Conservation (phyloP, 805 yeast genomes). For the Wickerhamiella kurtzmanii region DNA sequence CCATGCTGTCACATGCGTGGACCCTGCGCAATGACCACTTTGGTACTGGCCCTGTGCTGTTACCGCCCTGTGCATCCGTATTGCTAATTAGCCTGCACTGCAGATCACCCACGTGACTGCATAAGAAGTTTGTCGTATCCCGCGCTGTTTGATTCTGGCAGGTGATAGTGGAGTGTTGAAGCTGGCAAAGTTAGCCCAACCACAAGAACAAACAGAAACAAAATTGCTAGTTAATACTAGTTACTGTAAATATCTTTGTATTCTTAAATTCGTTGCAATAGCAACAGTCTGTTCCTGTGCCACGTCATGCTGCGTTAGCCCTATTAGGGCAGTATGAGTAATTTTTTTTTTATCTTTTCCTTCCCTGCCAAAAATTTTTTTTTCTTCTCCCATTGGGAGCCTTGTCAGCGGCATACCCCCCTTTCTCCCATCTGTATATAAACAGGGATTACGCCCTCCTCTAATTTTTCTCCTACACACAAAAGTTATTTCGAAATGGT, state of each 20-base stretch:
- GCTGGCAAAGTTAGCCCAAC: too few species aligned
- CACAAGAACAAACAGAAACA: too few species aligned
- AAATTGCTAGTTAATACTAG: neutral
- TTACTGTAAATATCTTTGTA: neutral
- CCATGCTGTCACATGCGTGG: neutral
- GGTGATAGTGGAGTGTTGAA: too few species aligned
- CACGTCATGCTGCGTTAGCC: neutral
- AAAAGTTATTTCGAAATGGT: neutral
- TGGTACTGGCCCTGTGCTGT: too few species aligned
- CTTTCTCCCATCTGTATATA: neutral
- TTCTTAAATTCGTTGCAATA: neutral
- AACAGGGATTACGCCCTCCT: neutral
- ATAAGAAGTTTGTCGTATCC: neutral
- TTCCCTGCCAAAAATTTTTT: neutral
- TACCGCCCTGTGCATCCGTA: neutral
- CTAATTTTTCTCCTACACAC: neutral
- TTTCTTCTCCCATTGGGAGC: neutral
- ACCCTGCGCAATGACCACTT: neutral
- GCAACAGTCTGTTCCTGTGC: neutral
- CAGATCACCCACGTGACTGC: neutral
- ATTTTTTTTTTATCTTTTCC: neutral
- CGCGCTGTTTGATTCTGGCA: too few species aligned
- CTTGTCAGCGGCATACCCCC: neutral
- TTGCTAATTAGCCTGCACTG: neutral
- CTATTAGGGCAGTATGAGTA: neutral